Conservation (phyloP, 805 yeast species). For the Yueomyces sinensis region DNA sequence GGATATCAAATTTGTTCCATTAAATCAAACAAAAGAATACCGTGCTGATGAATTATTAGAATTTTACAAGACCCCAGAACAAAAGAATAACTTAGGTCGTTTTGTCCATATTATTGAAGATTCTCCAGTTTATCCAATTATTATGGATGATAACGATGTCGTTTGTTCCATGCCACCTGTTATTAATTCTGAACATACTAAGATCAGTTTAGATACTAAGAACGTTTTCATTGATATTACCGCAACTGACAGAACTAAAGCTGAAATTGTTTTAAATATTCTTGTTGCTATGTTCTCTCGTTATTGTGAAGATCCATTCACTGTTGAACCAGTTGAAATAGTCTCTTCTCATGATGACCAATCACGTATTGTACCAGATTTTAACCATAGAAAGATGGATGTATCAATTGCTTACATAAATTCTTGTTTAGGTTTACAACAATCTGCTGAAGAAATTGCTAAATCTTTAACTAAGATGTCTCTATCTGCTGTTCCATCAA, state of each 20-base stretch:
- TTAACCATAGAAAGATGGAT: conserved; percentile 50
- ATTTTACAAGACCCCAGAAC: conserved; percentile 53
- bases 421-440: conserved; percentile 79
- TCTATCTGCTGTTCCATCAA: conserved; percentile 44
- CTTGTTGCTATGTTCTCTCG: conserved; percentile 92
- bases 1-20: conserved; percentile 62
- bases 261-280: conserved; percentile 84
- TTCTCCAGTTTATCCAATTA: conserved; percentile 83
- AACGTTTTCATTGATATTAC: conserved; percentile 90
- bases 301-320: conserved; percentile 70
- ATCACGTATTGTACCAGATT: conserved; percentile 63
- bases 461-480: conserved; percentile 70
- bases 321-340: conserved; percentile 81
- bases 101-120: conserved; percentile 79
- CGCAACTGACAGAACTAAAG: conserved; percentile 90
- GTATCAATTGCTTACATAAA: conserved; percentile 81
- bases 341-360: conserved; percentile 70
- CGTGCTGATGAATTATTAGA: conserved; percentile 73
- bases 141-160: conserved; percentile 58
- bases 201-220: conserved; percentile 70
- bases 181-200: conserved; percentile 84
- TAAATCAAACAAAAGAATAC: conserved; percentile 57
- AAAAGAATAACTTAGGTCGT: conserved; percentile 81
- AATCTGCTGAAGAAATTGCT: conserved; percentile 54
- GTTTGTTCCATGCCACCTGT: conserved; percentile 95